Evolutionary conservation across 2,329 filamentous ascomycete species (phyloP).

Genomic region (Talaromyces sp.): DNA sequence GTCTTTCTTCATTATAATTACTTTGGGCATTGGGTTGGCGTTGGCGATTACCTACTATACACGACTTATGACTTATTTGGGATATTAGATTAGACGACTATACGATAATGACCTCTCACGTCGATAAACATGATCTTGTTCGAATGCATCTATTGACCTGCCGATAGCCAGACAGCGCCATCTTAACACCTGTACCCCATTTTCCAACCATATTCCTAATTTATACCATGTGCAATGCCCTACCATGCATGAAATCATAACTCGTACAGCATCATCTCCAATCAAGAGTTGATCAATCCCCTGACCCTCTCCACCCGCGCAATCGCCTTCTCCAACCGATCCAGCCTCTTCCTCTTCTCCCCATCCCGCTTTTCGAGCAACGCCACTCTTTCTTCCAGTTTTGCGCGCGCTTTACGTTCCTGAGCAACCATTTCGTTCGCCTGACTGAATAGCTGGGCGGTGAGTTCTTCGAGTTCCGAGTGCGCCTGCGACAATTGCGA

Average conservation of each 20-base stretch:
- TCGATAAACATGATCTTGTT: too few species aligned
- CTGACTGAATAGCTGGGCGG: slow-evolving; percentile 57
- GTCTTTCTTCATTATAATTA: not conserved
- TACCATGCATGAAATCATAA: slow-evolving; percentile 1
- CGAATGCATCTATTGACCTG: not conserved
- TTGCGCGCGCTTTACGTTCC: slow-evolving; percentile 57
- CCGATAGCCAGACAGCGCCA: not conserved
- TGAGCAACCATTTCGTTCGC: slow-evolving; percentile 65
- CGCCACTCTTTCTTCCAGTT: slow-evolving; percentile 46
- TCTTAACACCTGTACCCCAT: not conserved
- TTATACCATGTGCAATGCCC: not conserved
- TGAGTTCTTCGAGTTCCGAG: slow-evolving; percentile 60
- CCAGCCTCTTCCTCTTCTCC: slow-evolving; percentile 52
- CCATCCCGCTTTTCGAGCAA: slow-evolving; percentile 45
- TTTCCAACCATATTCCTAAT: not conserved
- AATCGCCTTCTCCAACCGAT: slow-evolving; percentile 55
- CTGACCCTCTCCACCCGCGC: slow-evolving; percentile 57
- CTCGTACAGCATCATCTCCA: not conserved
- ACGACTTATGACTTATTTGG: slow-evolving; percentile 1
- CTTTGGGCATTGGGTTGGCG: not conserved
- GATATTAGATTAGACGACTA: not conserved
- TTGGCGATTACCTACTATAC: not conserved
- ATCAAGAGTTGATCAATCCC: slow-evolving; percentile 45
- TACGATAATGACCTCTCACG: not conserved
- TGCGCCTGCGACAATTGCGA: slow-evolving; percentile 52